Evolutionary conservation across 1,139 yeast genomes (phyloP).

Genomic region (Blastobotrys petasosporus): DNA sequence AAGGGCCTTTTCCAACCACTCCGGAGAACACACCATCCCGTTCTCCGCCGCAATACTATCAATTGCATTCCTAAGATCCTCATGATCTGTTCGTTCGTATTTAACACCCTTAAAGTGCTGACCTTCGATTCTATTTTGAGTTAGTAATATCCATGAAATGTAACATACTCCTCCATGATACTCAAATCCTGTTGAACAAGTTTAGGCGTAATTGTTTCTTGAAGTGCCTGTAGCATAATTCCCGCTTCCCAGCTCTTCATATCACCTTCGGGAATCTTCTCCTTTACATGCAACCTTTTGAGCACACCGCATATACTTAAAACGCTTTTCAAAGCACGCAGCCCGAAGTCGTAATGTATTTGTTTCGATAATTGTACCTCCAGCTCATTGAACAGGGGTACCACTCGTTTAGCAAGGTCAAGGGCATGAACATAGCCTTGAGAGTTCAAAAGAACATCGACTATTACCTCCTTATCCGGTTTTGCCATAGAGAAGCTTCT

Average conservation of each 20-base stretch:
- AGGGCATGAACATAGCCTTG: slow-evolving; percentile 59
- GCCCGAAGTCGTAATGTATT: slow-evolving; percentile 83
- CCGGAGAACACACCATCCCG: slow-evolving; percentile 31
- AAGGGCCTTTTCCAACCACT: slow-evolving; percentile 51
- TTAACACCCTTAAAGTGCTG: slow-evolving; percentile 29
- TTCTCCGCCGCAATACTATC: slow-evolving; percentile 23
- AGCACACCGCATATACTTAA: slow-evolving; percentile 54
- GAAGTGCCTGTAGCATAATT: slow-evolving; percentile 49
- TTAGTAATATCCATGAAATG: slow-evolving; percentile 11
- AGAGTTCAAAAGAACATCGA: slow-evolving; percentile 64
- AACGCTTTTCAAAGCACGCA: slow-evolving; percentile 69
- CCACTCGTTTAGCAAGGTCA: slow-evolving; percentile 45
- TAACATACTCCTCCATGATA: slow-evolving; percentile 32
- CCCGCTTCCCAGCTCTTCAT: slow-evolving; percentile 34
- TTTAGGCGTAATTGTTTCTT: slow-evolving; percentile 61
- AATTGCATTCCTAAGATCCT: slow-evolving; percentile 19
- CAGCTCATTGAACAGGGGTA: slow-evolving; percentile 50
- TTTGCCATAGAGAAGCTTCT: slow-evolving; percentile 66
- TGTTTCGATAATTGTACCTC: slow-evolving; percentile 43
- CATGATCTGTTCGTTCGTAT: slow-evolving; percentile 20
- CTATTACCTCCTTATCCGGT: slow-evolving; percentile 67
- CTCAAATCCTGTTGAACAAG: slow-evolving; percentile 48
- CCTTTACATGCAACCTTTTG: slow-evolving; percentile 29
- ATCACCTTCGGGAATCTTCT: slow-evolving; percentile 1
- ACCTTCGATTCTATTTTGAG: slow-evolving; percentile 26